phyloP scores from a whole-genome alignment of 306 rosid species.

The Ochetophila trinervis region DNA sequence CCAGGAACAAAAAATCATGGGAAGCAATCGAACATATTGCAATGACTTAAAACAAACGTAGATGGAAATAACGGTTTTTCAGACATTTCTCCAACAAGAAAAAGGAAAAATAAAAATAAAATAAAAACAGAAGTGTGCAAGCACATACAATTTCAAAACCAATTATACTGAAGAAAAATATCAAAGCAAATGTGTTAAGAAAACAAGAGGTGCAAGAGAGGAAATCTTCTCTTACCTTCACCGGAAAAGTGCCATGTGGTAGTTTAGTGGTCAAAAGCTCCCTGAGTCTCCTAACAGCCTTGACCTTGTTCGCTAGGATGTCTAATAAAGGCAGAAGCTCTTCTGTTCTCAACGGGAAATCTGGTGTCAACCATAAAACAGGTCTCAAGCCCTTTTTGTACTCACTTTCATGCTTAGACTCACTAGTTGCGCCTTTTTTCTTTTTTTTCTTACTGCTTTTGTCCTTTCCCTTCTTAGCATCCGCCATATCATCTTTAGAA shows the following conservation, averaged over 20 bases:
- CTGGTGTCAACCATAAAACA: constrained; percentile 95
- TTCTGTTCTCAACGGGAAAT: constrained; percentile 94
- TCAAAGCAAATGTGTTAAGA: background rate
- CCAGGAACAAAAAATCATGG: background rate
- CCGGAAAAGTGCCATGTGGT: constrained; percentile 92
- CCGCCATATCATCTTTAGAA: constrained; percentile 57
- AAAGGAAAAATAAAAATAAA: background rate
- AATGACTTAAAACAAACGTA: background rate
- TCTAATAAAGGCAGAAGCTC: constrained; percentile 96
- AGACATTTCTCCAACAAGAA: background rate
- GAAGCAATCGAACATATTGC: too few relatives aligned
- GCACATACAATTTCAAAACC: background rate
- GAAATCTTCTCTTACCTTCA: constrained; percentile 58
- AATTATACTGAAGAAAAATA: background rate
- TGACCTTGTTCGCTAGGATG: constrained; percentile 93
- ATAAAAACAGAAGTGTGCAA: background rate
- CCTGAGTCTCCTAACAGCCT: constrained; percentile 91
- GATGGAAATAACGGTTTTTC: background rate
- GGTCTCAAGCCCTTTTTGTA: constrained; percentile 99
- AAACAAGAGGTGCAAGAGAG: background rate
- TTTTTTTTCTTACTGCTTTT: constrained; percentile 75
- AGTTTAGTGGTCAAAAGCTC: constrained; percentile 98
- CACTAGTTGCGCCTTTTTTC: constrained; percentile 64
- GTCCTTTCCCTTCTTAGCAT: constrained; percentile 80
- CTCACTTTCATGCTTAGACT: constrained; percentile 86